A percentile compares a stretch with the other conserved stretches of the same genome.
These are phyloP conservation scores for Cynara cardunculus DNA, from an alignment of 129 eudicot genomes.

Conservation along the genomic window DNA sequence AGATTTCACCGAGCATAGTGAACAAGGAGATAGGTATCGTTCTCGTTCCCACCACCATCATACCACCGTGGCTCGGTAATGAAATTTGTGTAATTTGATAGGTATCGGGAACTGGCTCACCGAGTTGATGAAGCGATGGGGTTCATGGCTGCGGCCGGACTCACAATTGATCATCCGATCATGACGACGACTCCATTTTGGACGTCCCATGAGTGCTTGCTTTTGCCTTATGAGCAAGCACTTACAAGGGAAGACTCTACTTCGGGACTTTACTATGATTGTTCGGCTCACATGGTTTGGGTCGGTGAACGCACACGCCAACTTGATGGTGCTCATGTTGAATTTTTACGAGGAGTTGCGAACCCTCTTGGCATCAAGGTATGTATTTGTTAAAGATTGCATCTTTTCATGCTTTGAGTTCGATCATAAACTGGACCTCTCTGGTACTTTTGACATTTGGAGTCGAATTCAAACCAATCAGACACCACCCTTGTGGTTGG, in stretches of 20 bases:
- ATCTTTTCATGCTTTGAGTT: neutral
- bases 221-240: slow-evolving; percentile 89
- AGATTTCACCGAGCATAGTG: slow-evolving; percentile 82
- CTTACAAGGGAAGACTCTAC: slow-evolving; percentile 88
- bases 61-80: neutral
- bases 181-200: slow-evolving; percentile 86
- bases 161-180: slow-evolving; percentile 64
- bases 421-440: neutral
- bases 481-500: no score
- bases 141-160: slow-evolving; percentile 90
- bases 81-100: slow-evolving; percentile 6
- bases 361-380: slow-evolving; percentile 94
- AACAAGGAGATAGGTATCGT: slow-evolving; percentile 79
- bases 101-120: slow-evolving; percentile 85
- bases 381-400: neutral
- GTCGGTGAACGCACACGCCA: slow-evolving; percentile 92
- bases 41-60: neutral
- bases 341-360: slow-evolving; percentile 72
- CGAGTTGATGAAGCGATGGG: slow-evolving; percentile 93
- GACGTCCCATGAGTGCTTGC: slow-evolving; percentile 93
- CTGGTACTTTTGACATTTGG: no score
- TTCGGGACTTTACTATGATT: slow-evolving; percentile 75
- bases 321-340: slow-evolving; percentile 91
- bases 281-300: slow-evolving; percentile 96
- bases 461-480: no score